A percentile compares a stretch with the other conserved stretches of the same genome.
Conservation (phyloP, 1,284 basidiomycete species). For the Cutaneotrichosporon mucoides region DNA sequence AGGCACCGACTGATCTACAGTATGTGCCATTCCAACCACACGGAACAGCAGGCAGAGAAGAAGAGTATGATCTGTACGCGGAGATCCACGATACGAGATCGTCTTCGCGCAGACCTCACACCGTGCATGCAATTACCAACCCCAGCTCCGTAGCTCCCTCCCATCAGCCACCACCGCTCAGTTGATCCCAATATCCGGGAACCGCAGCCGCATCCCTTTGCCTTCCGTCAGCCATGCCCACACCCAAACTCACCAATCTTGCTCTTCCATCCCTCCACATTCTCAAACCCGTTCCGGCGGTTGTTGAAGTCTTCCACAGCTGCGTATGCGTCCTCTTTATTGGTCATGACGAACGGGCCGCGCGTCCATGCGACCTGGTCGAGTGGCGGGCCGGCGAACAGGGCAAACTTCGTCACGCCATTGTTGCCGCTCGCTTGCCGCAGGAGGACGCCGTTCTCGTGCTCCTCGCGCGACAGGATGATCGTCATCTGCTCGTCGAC, state of each 20-base stretch:
- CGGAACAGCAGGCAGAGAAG: too few species aligned
- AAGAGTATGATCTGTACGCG: too few species aligned
- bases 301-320: conserved; percentile 77
- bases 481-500: conserved; percentile 69
- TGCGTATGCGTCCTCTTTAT: conserved; percentile 70
- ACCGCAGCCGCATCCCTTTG: neutral
- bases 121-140: too few species aligned
- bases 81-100: too few species aligned
- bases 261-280: conserved; percentile 80
- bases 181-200: neutral
- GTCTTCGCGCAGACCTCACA: too few species aligned
- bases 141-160: too few species aligned
- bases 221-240: neutral
- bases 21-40: too few species aligned
- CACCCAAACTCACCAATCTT: conserved; percentile 60
- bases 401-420: conserved; percentile 55
- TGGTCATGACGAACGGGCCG: conserved; percentile 67
- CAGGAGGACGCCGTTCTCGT: conserved; percentile 43
- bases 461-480: conserved; percentile 49
- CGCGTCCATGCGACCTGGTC: conserved; percentile 73
- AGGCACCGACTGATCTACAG: too few species aligned
- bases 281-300: conserved; percentile 83
- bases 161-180: neutral
- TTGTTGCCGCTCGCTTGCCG: neutral
- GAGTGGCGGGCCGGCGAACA: conserved; percentile 84